These are phyloP conservation scores for Metarhizium album DNA, from an alignment of 2,329 filamentous ascomycete genomes.

Conservation along the genomic window DNA sequence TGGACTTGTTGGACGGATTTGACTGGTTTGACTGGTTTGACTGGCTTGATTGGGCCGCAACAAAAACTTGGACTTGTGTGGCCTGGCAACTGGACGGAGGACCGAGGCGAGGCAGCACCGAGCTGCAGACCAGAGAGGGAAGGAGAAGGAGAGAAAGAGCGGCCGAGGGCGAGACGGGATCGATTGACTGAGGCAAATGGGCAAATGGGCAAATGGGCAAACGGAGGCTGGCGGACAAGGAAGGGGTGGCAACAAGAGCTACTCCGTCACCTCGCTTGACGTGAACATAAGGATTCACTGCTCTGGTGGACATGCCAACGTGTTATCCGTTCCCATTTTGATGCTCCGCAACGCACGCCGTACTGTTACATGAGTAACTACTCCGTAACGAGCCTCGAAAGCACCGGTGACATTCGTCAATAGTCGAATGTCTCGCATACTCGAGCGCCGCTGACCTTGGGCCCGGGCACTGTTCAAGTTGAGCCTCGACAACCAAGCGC, in stretches of 20 bases:
- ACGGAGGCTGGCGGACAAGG: neutral
- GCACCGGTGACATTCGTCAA: neutral
- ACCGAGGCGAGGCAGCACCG: constrained; percentile 1
- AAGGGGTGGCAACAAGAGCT: neutral
- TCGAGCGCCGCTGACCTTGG: neutral
- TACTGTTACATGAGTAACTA: too few relatives aligned
- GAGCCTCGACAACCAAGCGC: too few relatives aligned
- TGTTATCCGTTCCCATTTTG: neutral
- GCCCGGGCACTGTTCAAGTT: too few relatives aligned
- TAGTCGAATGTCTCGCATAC: neutral
- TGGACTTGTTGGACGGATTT: constrained; percentile 6
- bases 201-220: too few relatives aligned
- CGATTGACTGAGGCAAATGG: neutral
- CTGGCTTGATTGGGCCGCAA: constrained; percentile 5
- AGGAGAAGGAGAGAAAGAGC: too few relatives aligned
- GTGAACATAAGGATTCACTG: neutral
- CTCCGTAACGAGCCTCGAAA: neutral
- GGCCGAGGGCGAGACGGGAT: neutral
- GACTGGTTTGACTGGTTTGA: neutral
- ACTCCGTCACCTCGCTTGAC: neutral
- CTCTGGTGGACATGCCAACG: neutral
- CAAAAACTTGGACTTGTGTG: constrained; percentile 1
- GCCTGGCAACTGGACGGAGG: neutral
- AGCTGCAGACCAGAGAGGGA: neutral
- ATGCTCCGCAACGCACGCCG: neutral